Conservation (phyloP, 2,329 filamentous ascomycete genomes). For the Lasiodiplodia sp. region DNA sequence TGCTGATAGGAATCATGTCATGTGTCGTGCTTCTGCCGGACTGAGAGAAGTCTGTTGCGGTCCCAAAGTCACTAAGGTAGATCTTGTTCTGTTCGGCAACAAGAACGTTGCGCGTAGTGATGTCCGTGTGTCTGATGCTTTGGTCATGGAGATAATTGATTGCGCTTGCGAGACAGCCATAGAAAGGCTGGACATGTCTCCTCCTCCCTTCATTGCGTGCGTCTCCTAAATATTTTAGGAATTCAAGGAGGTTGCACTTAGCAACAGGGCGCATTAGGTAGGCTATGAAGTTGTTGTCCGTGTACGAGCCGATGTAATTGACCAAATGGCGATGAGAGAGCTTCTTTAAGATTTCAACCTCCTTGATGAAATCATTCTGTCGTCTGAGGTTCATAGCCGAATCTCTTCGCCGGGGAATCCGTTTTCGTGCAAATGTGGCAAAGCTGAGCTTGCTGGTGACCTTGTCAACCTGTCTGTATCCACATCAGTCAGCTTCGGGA, state of each 20-base stretch:
- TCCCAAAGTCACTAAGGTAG: conserved; percentile 39
- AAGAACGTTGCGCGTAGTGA: conserved; percentile 27
- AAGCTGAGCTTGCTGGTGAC: conserved; percentile 37
- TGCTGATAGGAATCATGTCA: neutral
- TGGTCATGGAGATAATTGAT: conserved; percentile 22
- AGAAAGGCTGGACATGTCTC: conserved; percentile 32
- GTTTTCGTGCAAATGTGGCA: conserved; percentile 41
- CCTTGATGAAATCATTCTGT: conserved; percentile 36
- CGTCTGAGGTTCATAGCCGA: neutral
- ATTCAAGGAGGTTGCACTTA: neutral
- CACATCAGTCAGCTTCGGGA: neutral
- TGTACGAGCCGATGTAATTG: conserved; percentile 43
- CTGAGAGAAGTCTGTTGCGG: conserved; percentile 33
- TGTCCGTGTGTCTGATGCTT: conserved; percentile 27
- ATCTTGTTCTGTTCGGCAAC: conserved; percentile 18
- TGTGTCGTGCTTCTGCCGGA: neutral
- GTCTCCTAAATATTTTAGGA: neutral
- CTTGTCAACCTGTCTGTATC: conserved; percentile 29
- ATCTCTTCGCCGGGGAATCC: conserved; percentile 32
- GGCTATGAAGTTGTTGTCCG: conserved; percentile 40
- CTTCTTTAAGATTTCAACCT: conserved; percentile 40
- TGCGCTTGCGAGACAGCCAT: conserved; percentile 28
- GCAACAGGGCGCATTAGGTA: conserved; percentile 37
- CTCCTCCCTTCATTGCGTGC: conserved; percentile 24
- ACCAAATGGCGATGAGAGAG: conserved; percentile 42